Evolutionary conservation across 176 grass and related monocot genomes (phyloP).

Genomic region (Aechmea fasciata): DNA sequence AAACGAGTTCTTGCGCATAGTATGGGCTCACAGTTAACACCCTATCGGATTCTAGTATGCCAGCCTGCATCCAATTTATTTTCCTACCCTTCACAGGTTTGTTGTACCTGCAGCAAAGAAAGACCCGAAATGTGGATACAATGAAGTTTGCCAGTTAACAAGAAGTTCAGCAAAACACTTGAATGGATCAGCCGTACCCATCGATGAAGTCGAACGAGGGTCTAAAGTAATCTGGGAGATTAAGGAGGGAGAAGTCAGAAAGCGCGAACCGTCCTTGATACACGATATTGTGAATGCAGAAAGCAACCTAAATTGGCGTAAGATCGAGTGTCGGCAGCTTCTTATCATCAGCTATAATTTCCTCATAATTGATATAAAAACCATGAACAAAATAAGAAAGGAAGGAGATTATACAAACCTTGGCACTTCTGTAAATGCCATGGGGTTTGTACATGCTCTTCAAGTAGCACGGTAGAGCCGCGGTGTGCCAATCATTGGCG

Average conservation of each 20-base stretch:
- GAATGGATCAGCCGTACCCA: conserved; percentile 30
- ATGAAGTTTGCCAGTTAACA: no score
- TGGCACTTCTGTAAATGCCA: conserved; percentile 71
- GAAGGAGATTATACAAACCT: conserved; percentile 28
- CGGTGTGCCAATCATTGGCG: conserved; percentile 97
- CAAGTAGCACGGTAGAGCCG: conserved; percentile 57
- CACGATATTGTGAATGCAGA: conserved; percentile 98
- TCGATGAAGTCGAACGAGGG: conserved; percentile 84
- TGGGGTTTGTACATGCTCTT: conserved; percentile 65
- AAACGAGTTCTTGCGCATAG: conserved; percentile 84
- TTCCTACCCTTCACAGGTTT: conserved; percentile 81
- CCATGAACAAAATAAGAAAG: neutral
- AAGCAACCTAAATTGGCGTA: conserved; percentile 41
- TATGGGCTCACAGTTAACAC: conserved; percentile 77
- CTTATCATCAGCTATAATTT: neutral
- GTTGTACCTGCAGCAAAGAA: conserved; percentile 43
- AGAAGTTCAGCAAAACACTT: no score
- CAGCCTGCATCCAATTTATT: conserved; percentile 97
- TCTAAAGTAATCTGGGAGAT: conserved; percentile 67
- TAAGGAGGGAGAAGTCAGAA: conserved; percentile 40
- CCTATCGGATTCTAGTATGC: conserved; percentile 52
- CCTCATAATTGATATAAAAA: neutral
- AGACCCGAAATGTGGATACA: neutral
- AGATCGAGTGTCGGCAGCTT: no score
- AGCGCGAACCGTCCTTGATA: conserved; percentile 77